These are phyloP conservation scores for Cupressus sempervirens DNA, from an alignment of 75 land plant species.

Conservation along the genomic window DNA sequence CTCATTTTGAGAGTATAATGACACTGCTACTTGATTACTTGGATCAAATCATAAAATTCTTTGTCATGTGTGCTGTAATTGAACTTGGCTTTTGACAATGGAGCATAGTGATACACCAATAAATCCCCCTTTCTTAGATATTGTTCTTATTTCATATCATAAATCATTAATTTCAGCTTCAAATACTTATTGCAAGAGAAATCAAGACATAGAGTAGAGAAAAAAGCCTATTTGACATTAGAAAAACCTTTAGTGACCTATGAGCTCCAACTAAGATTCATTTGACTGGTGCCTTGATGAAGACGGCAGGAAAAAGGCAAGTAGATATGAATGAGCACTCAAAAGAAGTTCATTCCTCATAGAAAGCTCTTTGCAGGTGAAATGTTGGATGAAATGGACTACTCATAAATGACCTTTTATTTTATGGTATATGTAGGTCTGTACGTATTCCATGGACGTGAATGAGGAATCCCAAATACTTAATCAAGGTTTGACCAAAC, in stretches of 20 bases:
- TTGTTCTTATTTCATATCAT: neutral
- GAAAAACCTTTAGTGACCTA: neutral
- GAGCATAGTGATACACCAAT: neutral
- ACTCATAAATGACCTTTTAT: too few species aligned
- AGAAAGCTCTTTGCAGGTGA: too few species aligned
- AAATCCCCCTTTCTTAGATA: neutral
- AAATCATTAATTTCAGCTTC: too few species aligned
- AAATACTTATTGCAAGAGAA: neutral
- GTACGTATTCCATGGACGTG: neutral
- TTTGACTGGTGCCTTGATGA: neutral
- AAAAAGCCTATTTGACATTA: neutral
- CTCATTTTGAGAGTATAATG: neutral
- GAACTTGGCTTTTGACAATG: neutral
- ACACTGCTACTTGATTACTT: neutral
- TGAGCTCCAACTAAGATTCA: neutral
- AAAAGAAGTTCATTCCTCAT: too few species aligned
- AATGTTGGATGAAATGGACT: too few species aligned
- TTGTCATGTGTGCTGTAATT: neutral
- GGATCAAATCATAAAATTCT: neutral
- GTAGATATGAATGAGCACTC: too few species aligned
- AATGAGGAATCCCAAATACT: neutral
- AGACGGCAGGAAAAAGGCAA: too few species aligned
- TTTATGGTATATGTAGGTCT: neutral
- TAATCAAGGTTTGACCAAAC: neutral
- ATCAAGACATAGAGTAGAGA: neutral